Base-by-base conservation (phyloP, 495 filamentous ascomycete genomes). In the Penicillium alfredii region DNA sequence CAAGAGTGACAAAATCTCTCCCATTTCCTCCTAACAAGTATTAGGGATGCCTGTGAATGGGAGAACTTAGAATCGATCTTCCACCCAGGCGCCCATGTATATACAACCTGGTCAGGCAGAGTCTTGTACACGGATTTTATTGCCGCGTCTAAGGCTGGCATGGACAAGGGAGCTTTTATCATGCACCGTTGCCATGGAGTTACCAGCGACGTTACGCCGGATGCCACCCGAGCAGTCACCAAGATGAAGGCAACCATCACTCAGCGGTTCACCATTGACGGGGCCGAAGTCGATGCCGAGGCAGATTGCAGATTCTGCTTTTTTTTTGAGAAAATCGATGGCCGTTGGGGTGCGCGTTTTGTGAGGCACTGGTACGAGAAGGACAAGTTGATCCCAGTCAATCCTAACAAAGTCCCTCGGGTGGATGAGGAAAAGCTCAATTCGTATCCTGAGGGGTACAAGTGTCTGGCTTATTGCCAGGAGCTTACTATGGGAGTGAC, bases 211-310 rank as follows among this genome's bases (percentile, higher is more conserved):
- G 70, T 81, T 31, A 66, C 55, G 20, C 41, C 56, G 10, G 42
- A 47, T 21, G 61, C 39, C 11, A 44, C 24, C 16, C 73, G 77
- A n/a, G 78, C 77, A n/a, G 69, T 82, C 5, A 76, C 76, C 41
- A 82, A 81, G 59, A 76, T 82, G 74, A 82, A 82, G 55, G 78
- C 78, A 2, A 80, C 77, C 26, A 82, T 81, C 55, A 81, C 78
- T 2, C 78, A 82, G 55, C 70, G 78, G 20, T 81, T 82, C 58
- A 49, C 29, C 3, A 62, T 73, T 21, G 55, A 59, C n/a, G 52
- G 46, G 1, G 52, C 61, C 30, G 64, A 73, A 33, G 76, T 73
- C 19, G 77, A 81, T 35, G 76, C 77, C 8, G 77, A 81, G 47
- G 68, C 66, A 28, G 77, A 82, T 51, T 78, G 74, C 47, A 74